These are phyloP conservation scores for Knufia petricola DNA, from an alignment of 2,329 filamentous ascomycete genomes.

Conservation along the genomic window DNA sequence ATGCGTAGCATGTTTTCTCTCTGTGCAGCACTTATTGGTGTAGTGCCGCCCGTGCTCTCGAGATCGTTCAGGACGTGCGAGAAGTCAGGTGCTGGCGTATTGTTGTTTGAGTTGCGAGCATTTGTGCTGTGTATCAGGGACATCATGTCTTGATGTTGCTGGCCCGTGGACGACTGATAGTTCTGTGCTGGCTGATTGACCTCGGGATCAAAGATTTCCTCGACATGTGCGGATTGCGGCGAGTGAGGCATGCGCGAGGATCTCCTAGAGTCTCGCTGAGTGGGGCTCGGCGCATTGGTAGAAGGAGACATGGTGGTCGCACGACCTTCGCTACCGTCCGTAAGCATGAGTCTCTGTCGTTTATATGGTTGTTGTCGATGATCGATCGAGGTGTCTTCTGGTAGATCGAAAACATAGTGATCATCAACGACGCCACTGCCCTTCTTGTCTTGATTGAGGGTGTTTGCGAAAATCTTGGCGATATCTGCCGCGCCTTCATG, in stretches of 20 bases:
- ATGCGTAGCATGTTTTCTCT: constrained; percentile 40
- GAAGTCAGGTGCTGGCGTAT: constrained; percentile 32
- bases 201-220: constrained; percentile 35
- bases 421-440: constrained; percentile 53
- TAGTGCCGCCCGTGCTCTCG: constrained; percentile 33
- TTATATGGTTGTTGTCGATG: constrained; percentile 33
- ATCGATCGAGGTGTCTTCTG: constrained; percentile 26
- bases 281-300: constrained; percentile 23
- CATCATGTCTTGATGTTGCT: constrained; percentile 35
- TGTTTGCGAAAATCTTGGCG: constrained; percentile 65
- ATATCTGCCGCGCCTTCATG: constrained; percentile 67
- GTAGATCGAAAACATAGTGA: constrained; percentile 38
- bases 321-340: constrained; percentile 31
- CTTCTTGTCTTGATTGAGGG: constrained; percentile 52
- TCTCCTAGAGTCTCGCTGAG: background rate
- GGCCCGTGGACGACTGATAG: constrained; percentile 5
- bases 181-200: constrained; percentile 15
- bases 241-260: constrained; percentile 7
- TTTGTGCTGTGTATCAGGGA: constrained; percentile 40
- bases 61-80: constrained; percentile 37
- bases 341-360: constrained; percentile 38
- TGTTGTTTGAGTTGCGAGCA: constrained; percentile 32
- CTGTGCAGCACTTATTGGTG: constrained; percentile 35
- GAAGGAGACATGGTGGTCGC: constrained; percentile 31
- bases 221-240: constrained; percentile 28